Evolutionary conservation across 805 yeast genomes (phyloP), one percentile per base, ranked within the genome.

Genomic region (Candida fluviatilis): DNA sequence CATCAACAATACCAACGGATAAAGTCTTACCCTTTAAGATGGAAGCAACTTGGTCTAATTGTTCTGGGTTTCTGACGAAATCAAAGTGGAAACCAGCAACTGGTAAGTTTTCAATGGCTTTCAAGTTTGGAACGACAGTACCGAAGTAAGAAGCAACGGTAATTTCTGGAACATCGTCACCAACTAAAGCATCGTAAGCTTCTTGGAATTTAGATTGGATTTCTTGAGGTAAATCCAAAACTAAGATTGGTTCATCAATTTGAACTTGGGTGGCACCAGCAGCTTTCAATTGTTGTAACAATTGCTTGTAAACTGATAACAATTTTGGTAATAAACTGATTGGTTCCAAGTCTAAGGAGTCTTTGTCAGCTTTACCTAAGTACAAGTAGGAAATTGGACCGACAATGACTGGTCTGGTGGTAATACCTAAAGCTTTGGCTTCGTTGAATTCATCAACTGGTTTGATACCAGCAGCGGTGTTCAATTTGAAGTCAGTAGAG

Each of bases 311-410:
- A 51, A 87, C 93, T 52, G 99, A 98, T 57, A 93, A 72, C 57
- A 93, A 65, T 78, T 91, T 87, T 65, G 82, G 84, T 60, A 93
- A 79, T 45, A 93, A 77, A 48, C 91, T 69, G 64, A 93, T 82
- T 71, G 97, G 97, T 67, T 87, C 93, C 64, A 91, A 77, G 66
- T 89, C 98, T 53, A 85, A 76, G 48, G 96, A 88, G 74, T 90
- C 98, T 76, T 90, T 91, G 78, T 93, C 98, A 57, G 97, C 84
- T 82, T 93, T 93, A 78, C 99, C 99, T 63, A 93, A 80, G 78
- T 69, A 79, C 54, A 93, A 75, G 84, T 78, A 93, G 48, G 98
- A 90, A 51, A 93, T 88, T 50, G 99, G 99, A 71, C 99, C 99
- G 46, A 93, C 76, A 41, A 93, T 58, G 44, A 93, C 99, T 41